phyloP scores from a whole-genome alignment of 2,329 filamentous ascomycete genomes.

The Pyricularia grisea region DNA sequence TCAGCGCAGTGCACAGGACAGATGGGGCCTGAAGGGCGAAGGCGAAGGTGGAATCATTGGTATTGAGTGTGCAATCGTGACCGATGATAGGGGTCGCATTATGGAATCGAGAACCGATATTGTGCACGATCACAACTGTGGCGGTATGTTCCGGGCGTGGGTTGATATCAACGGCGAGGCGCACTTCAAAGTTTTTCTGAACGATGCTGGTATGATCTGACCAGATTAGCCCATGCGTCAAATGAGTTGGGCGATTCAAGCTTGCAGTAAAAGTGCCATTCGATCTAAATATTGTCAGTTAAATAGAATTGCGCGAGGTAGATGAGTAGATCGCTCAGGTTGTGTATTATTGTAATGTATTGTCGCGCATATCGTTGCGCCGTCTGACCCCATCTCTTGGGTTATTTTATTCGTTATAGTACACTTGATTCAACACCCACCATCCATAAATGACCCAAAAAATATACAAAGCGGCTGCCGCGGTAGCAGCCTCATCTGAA shows the following conservation, averaged over 20 bases:
- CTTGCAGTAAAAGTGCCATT: not conserved
- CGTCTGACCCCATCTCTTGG: not conserved
- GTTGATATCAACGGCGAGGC: slow-evolving; percentile 51
- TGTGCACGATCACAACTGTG: slow-evolving; percentile 74
- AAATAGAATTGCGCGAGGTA: not conserved
- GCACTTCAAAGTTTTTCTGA: slow-evolving; percentile 47
- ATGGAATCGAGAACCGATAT: slow-evolving; percentile 39
- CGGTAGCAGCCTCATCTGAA: not conserved
- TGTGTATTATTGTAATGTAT: slow-evolving; percentile 3
- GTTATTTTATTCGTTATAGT: not conserved
- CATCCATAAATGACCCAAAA: slow-evolving; percentile 1
- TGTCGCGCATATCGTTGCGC: not conserved
- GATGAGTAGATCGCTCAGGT: not conserved
- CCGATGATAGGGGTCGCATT: slow-evolving; percentile 31
- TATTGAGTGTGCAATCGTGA: slow-evolving; percentile 50
- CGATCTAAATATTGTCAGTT: not conserved
- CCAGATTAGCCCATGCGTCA: not conserved
- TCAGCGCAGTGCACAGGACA: slow-evolving; percentile 60
- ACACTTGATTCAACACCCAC: slow-evolving; percentile 1
- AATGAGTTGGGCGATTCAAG: not conserved
- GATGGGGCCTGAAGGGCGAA: slow-evolving; percentile 67
- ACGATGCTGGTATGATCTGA: slow-evolving; percentile 4
- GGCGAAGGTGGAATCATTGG: slow-evolving; percentile 83
- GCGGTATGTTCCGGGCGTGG: slow-evolving; percentile 81
- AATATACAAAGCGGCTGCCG: not conserved